These are phyloP conservation scores for Uronychia setigera DNA, from an alignment of 73 alveolate genomes.

Conservation along the genomic window DNA sequence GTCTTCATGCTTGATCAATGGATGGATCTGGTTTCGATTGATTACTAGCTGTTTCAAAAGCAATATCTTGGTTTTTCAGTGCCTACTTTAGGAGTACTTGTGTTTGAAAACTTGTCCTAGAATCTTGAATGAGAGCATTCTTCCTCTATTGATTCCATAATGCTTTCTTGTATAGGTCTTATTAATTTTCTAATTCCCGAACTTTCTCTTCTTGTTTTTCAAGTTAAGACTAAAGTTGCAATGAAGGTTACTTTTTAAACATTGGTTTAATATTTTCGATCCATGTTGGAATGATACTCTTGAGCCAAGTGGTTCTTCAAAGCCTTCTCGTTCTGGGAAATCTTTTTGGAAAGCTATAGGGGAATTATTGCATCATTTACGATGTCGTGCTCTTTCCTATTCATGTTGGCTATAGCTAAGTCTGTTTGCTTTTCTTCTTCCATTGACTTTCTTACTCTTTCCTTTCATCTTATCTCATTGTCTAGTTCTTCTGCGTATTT, in stretches of 20 bases:
- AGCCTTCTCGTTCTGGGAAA: no score
- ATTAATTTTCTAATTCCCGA: neutral
- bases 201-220: neutral
- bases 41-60: no score
- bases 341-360: no score
- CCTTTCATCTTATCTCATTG: conserved; percentile 12
- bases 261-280: neutral
- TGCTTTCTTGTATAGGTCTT: neutral
- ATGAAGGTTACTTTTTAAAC: neutral
- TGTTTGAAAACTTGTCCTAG: neutral
- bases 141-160: neutral
- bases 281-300: neutral
- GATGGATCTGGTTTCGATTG: no score
- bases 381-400: conserved; percentile 4
- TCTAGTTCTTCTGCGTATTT: conserved; percentile 7
- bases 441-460: neutral
- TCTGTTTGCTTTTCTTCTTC: neutral
- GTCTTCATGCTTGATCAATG: no score
- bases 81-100: neutral
- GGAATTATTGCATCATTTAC: no score
- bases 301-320: no score
- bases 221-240: neutral
- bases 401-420: no score
- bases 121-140: no score
- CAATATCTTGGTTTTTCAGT: neutral